Evolutionary conservation across 1,284 basidiomycete species (phyloP).

Genomic region (Cutaneotrichosporon sp.): DNA sequence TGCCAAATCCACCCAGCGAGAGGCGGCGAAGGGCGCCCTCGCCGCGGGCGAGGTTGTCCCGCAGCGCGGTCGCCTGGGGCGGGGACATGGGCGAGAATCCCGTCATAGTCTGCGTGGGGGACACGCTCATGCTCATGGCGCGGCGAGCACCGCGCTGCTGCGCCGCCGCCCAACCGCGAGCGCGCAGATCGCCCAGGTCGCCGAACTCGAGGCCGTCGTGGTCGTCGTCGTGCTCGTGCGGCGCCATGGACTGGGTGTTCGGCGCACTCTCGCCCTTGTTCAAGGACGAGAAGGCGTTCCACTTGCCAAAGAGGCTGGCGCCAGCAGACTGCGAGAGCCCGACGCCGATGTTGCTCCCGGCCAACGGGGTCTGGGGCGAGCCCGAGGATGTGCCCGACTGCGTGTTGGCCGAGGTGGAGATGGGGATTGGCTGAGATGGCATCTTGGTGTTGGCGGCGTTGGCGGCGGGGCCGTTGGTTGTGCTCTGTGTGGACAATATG

Average conservation of each 20-base stretch:
- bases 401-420: neutral
- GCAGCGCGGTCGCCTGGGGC: slow-evolving; percentile 23
- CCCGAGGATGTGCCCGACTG: slow-evolving; percentile 8
- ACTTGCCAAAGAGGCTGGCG: slow-evolving; percentile 14
- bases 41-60: slow-evolving; percentile 40
- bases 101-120: slow-evolving; percentile 7
- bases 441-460: slow-evolving; percentile 1
- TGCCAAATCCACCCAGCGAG: slow-evolving; percentile 28
- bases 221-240: slow-evolving; percentile 21
- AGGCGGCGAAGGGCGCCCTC: slow-evolving; percentile 41
- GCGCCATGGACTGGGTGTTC: neutral
- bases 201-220: slow-evolving; percentile 41
- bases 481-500: neutral
- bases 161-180: slow-evolving; percentile 27
- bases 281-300: slow-evolving; percentile 16
- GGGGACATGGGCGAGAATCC: slow-evolving; percentile 5
- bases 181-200: slow-evolving; percentile 31
- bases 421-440: slow-evolving; percentile 16
- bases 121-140: slow-evolving; percentile 30
- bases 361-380: slow-evolving; percentile 34
- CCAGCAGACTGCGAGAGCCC: slow-evolving; percentile 4
- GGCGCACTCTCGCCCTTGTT: too few relatives aligned
- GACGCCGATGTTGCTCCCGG: slow-evolving; percentile 5
- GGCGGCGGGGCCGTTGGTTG: neutral
- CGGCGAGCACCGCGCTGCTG: slow-evolving; percentile 23